phyloP scores from a whole-genome alignment of 371 early-diverging fungal species.

The Capillidium heterosporum region DNA sequence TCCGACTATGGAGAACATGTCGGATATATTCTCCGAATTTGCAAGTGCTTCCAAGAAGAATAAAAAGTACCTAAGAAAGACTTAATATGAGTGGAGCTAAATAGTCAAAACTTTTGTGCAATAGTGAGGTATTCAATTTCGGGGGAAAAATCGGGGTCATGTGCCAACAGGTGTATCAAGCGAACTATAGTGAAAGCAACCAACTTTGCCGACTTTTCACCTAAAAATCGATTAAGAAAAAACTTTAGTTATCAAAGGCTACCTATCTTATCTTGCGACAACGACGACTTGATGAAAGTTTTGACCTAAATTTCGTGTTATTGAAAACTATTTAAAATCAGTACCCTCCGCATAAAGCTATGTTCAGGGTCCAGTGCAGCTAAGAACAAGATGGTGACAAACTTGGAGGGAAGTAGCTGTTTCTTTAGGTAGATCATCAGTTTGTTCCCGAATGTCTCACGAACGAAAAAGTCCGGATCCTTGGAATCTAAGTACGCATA shows the following conservation, averaged over 20 bases:
- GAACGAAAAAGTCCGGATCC: constrained; percentile 66
- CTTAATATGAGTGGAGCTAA: not conserved
- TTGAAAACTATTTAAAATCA: not conserved
- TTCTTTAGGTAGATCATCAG: constrained; percentile 45
- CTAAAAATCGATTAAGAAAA: not conserved
- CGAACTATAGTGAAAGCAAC: constrained; percentile 48
- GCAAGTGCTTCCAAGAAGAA: constrained; percentile 66
- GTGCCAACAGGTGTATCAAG: constrained; percentile 61
- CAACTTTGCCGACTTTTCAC: constrained; percentile 7
- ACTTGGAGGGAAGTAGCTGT: constrained; percentile 42
- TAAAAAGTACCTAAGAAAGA: constrained; percentile 45
- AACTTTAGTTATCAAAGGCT: constrained; percentile 11
- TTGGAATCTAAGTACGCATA: constrained; percentile 13
- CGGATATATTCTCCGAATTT: constrained; percentile 61
- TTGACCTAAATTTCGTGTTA: not conserved
- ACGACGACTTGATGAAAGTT: not conserved
- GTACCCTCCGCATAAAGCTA: constrained; percentile 19
- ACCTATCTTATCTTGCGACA: constrained; percentile 11
- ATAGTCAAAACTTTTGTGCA: constrained; percentile 21
- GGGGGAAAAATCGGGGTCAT: constrained; percentile 73
- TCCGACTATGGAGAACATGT: constrained; percentile 51
- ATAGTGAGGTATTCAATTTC: constrained; percentile 32
- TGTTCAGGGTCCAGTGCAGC: constrained; percentile 76
- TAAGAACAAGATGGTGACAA: constrained; percentile 45
- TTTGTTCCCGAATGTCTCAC: constrained; percentile 46